These are phyloP conservation scores for Malassezia yamatoensis DNA, from an alignment of 1,284 basidiomycete genomes.

Conservation along the genomic window DNA sequence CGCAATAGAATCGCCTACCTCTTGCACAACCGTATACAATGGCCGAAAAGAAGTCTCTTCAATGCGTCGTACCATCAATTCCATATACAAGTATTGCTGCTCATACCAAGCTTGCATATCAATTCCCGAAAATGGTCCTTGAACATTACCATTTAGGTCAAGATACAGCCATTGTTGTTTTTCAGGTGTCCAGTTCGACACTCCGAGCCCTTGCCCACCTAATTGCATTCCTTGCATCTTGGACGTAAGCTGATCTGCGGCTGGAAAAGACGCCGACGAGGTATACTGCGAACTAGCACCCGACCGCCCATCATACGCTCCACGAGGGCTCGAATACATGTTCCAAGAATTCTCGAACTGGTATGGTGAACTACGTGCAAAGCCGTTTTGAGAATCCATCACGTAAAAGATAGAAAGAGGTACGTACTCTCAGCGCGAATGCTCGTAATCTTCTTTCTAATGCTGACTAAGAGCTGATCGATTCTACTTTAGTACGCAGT, in stretches of 20 bases:
- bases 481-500: not conserved
- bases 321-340: not conserved
- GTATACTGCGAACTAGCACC: not conserved
- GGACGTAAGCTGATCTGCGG: not conserved
- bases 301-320: not conserved
- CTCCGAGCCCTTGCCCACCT: not conserved
- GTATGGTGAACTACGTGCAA: not conserved
- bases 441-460: not conserved
- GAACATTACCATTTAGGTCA: slow-evolving; percentile 75
- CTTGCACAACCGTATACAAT: slow-evolving; percentile 45
- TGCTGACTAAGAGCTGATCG: not conserved
- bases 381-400: not conserved
- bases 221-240: not conserved
- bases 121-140: slow-evolving; percentile 85
- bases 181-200: slow-evolving; percentile 50
- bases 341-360: not conserved
- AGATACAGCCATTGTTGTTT: slow-evolving; percentile 79
- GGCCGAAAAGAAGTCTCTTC: slow-evolving; percentile 47
- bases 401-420: not conserved
- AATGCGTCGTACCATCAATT: slow-evolving; percentile 70
- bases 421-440: not conserved
- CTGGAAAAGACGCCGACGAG: not conserved
- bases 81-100: slow-evolving; percentile 76
- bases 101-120: slow-evolving; percentile 95
- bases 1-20: slow-evolving; percentile 37